phyloP scores from a whole-genome alignment of 768 basidiomycete genomes.

The Calvatia gigantea region DNA sequence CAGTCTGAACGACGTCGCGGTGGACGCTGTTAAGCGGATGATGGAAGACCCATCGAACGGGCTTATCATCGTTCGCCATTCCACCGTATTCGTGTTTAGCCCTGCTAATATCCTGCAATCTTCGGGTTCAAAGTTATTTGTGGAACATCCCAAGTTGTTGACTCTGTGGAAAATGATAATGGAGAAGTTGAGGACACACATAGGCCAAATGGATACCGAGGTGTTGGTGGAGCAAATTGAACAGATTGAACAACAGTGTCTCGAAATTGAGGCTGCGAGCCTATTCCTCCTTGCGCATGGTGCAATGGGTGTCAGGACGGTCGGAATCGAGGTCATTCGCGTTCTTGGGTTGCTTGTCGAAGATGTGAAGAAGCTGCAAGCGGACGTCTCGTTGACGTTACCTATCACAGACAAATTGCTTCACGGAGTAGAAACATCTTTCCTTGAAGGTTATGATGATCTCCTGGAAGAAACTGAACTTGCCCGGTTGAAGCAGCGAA shows the following conservation, averaged over 20 bases:
- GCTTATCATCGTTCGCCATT: constrained; percentile 55
- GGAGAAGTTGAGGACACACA: constrained; percentile 59
- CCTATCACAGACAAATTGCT: constrained; percentile 43
- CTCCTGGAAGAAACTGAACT: constrained; percentile 59
- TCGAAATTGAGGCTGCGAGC: constrained; percentile 67
- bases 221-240: constrained; percentile 38
- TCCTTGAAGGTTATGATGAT: constrained; percentile 63
- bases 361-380: constrained; percentile 35
- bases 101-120: constrained; percentile 59
- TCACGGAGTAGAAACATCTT: constrained; percentile 45
- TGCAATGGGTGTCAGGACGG: constrained; percentile 18
- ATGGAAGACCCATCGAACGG: constrained; percentile 58
- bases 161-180: constrained; percentile 73
- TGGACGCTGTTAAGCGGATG: constrained; percentile 66
- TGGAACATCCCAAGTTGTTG: constrained; percentile 67
- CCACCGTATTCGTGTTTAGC: constrained; percentile 72
- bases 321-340: constrained; percentile 62
- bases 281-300: constrained; percentile 71
- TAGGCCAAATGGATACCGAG: constrained; percentile 39
- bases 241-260: constrained; percentile 40
- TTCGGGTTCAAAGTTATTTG: constrained; percentile 55
- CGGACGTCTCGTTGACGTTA: constrained; percentile 22
- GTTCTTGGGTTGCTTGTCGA: constrained; percentile 47
- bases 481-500: constrained; percentile 65
- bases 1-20: constrained; percentile 62